Evolutionary conservation across 2,329 filamentous ascomycete species (phyloP), one percentile per base, ranked within the genome.

Genomic region (Fusarium palustre): DNA sequence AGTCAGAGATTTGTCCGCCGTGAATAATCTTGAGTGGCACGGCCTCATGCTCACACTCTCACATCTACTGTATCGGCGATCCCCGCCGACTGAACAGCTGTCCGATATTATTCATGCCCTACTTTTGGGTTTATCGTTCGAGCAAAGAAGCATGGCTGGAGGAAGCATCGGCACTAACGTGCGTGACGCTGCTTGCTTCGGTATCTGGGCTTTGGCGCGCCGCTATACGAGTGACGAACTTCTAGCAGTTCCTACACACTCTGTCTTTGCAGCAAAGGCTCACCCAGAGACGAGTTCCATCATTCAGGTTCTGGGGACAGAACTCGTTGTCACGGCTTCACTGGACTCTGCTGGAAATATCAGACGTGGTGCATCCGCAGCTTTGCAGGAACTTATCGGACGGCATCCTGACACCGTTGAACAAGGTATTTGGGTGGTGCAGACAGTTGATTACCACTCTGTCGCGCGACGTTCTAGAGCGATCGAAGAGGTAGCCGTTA

Each of bases 261-360:
- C 84, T 38, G 75, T 86, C 55, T 73, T 80, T 43, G 76, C 81
- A 16, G 79, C 83, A 58, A 80, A 80, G 59, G 72, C 79, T 25
- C 76, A 81, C 59, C 71, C 77, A 7, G 41, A 65, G 2, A 64
- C 73, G 4, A 78, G 79, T 34, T 86, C 86, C 16, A 86, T 94
- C 18, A 79, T 96, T 53, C 94, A 97, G 75, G 84, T 91, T 12
- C 83, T 99, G 12, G 95, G 92, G 1, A 91, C 90, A 1, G 91
- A 97, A 74, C 85, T 99, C 16, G 87, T 97, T 1, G 88, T 92
- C 15, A 89, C 93, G 3, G 94, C 93, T 8, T 96, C 91, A 67
- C 84, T 97, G 9, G 96, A 99, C 76, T 91, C 95, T 2, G 91
- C 93, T 13, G 96, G 96, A 5, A 99, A 99, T 72, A 97, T 99